These are phyloP conservation scores for Dissoconium aciculare DNA, from an alignment of 2,329 filamentous ascomycete species.

Conservation along the genomic window DNA sequence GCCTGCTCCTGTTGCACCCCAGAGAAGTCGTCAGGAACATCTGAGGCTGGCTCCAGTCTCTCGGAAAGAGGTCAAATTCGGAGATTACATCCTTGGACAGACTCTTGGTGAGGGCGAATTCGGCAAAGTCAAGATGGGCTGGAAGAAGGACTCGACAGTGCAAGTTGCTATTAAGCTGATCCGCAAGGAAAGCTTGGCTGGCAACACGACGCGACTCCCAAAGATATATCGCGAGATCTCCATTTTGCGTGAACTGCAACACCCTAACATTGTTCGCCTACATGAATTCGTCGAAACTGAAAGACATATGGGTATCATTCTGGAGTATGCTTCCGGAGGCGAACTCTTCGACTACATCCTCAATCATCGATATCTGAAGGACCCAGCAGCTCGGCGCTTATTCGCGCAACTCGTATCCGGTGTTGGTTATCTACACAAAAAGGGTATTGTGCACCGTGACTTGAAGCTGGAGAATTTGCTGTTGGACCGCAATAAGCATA, in stretches of 20 bases:
- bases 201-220: conserved; percentile 73
- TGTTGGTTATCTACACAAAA: conserved; percentile 94
- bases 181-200: conserved; percentile 74
- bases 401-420: conserved; percentile 95
- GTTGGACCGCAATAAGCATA: conserved; percentile 90
- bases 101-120: conserved; percentile 97
- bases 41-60: conserved; percentile 32
- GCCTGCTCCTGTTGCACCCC: conserved; percentile 14
- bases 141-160: conserved; percentile 88
- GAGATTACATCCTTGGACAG: conserved; percentile 88
- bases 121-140: conserved; percentile 95
- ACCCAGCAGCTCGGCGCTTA: conserved; percentile 72
- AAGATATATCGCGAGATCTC: conserved; percentile 97
- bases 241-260: conserved; percentile 72
- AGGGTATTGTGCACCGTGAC: conserved; percentile 94
- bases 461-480: conserved; percentile 92
- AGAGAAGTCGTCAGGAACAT: conserved; percentile 43
- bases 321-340: conserved; percentile 94
- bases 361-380: conserved; percentile 91
- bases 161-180: conserved; percentile 97
- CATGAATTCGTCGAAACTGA: conserved; percentile 99
- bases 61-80: conserved; percentile 73
- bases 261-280: conserved; percentile 90
- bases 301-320: conserved; percentile 90
- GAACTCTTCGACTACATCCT: conserved; percentile 98